Conservation (phyloP, 257 asterid genomes). For the Solanum dulcamara region DNA sequence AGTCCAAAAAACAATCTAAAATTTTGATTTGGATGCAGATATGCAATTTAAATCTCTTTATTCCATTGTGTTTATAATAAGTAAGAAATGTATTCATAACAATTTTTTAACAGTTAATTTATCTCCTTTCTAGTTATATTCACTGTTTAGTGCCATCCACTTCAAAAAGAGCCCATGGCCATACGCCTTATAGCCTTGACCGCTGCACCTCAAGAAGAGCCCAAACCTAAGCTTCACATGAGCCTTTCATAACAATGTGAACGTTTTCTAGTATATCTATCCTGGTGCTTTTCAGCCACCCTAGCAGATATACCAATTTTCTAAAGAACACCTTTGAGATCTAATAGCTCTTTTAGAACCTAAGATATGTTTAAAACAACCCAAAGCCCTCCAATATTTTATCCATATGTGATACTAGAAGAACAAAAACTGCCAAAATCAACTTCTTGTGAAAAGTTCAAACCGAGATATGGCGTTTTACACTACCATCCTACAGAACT, state of each 20-base stretch:
- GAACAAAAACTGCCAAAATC: background rate
- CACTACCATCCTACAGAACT: background rate
- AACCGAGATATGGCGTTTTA: background rate
- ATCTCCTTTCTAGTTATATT: background rate
- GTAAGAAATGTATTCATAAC: background rate
- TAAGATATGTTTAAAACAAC: background rate
- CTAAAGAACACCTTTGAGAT: background rate
- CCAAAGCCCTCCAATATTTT: background rate
- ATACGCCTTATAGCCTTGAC: background rate
- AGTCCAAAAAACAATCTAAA: background rate
- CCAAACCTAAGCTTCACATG: background rate
- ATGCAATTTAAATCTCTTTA: background rate
- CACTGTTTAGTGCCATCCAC: background rate
- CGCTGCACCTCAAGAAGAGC: background rate
- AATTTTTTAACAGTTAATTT: background rate
- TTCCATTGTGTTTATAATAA: background rate
- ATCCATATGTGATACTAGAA: background rate
- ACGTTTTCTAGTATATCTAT: background rate
- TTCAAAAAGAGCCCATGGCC: background rate
- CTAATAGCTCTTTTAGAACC: background rate
- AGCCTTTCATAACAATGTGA: background rate
- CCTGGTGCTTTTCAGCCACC: background rate
- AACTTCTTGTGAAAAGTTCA: background rate
- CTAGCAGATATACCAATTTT: background rate
- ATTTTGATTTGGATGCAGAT: background rate